Base-by-base conservation (phyloP, 352 stramenopile species). In the Pelagophyceae sp. region DNA sequence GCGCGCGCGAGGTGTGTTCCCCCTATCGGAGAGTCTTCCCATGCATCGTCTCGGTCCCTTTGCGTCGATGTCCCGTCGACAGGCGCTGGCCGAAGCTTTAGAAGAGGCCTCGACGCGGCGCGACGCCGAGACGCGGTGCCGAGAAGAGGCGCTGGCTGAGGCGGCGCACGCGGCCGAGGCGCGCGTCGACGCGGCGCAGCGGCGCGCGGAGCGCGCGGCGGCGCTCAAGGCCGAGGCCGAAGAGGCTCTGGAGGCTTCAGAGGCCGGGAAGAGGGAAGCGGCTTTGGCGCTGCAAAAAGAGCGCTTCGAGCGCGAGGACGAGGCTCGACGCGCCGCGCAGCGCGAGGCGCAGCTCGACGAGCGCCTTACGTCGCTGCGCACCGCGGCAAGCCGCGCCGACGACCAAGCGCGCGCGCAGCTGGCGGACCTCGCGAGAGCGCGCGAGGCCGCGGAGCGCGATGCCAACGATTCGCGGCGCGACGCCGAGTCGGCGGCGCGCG, bases 321-420 rank as follows among this genome's bases (percentile, higher is more conserved):
- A 27, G 2, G 27, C 11, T 2, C 33, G 67, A n/a, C 19, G 67
- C 6, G 2, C 23, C 35, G 38, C 35, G 6, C 2, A 2, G 67
- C 67, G 67, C 33, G 67, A 58, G 27, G 5, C 1, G 35, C 17
- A 74, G 67, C 67, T 74, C 67, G 67, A 74, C 17, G 67, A 74
- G 25, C 67, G 67, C 33, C 15, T 74, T n/a, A 23, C 27, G 15
- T 17, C 25, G 35, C 67, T 51, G 2, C 33, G 67, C 20, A n/a
- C 17, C 0, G 38, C 67, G 67, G 23, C 61, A 17, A 23, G 2
- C 35, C 33, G 67, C 67, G 37, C 5, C 61, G 61, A 6, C 61
- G 61, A 71, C n/a, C n/a, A 27, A 31, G 1, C n/a, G 3, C 19
- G 61, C 29, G 61, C 27, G 3, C 6, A 35, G 61, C 61, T 37